These are phyloP conservation scores for Lignosus rhinocerotis DNA, from an alignment of 1,284 basidiomycete genomes.

Conservation along the genomic window DNA sequence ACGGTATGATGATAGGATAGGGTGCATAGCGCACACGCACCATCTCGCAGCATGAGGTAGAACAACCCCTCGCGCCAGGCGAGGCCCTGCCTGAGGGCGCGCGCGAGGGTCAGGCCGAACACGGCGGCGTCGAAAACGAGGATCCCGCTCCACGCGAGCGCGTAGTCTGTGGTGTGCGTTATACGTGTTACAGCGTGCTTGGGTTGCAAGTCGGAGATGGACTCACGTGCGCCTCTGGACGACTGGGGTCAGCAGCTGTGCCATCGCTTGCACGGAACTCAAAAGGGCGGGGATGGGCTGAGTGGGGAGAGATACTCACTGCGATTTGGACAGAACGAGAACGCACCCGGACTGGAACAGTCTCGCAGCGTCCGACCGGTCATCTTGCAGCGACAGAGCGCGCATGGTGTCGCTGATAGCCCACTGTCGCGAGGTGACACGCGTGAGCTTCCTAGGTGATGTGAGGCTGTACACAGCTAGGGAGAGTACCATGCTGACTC, in stretches of 20 bases:
- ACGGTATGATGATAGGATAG: background rate
- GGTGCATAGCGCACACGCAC: background rate
- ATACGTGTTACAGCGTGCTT: no score
- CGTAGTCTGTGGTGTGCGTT: background rate
- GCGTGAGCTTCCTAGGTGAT: background rate
- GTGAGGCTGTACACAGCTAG: background rate
- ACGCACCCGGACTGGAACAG: background rate
- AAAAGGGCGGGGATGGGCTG: background rate
- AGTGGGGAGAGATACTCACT: background rate
- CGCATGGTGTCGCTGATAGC: background rate
- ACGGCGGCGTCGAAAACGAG: background rate
- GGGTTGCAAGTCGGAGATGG: no score
- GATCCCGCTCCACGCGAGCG: background rate
- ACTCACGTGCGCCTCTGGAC: background rate
- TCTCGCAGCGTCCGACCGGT: background rate
- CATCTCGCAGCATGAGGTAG: background rate
- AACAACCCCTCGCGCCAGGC: background rate
- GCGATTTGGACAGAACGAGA: background rate
- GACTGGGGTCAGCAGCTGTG: background rate
- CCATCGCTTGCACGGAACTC: background rate
- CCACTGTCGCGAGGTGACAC: background rate
- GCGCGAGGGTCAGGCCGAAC: background rate
- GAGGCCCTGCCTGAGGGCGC: background rate
- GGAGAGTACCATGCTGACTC: background rate
- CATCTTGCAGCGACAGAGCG: background rate